Conservation (phyloP, 768 basidiomycete genomes). For the Zangia roseola region DNA sequence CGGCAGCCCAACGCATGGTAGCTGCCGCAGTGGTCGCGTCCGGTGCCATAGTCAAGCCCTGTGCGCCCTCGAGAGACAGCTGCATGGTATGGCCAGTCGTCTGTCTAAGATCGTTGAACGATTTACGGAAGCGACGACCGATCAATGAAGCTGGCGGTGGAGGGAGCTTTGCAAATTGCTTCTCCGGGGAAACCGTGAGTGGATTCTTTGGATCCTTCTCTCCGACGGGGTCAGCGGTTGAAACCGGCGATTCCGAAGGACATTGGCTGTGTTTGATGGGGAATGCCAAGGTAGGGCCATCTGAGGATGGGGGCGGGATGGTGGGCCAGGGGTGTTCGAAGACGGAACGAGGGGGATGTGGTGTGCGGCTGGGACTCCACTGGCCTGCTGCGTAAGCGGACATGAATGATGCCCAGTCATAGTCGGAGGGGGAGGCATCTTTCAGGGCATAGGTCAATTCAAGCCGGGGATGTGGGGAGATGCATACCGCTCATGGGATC, state of each 20-base stretch:
- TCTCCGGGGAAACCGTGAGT: slow-evolving; percentile 26
- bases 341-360: slow-evolving; percentile 49
- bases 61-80: slow-evolving; percentile 29
- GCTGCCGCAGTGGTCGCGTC: slow-evolving; percentile 72
- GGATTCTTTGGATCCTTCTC: slow-evolving; percentile 20
- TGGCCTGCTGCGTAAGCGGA: slow-evolving; percentile 71
- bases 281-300: slow-evolving; percentile 2
- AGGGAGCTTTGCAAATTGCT: slow-evolving; percentile 25
- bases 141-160: slow-evolving; percentile 26
- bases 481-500: slow-evolving; percentile 25
- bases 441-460: slow-evolving; percentile 16
- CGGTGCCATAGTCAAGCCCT: slow-evolving; percentile 35
- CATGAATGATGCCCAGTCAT: slow-evolving; percentile 77
- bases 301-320: slow-evolving; percentile 9
- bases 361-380: slow-evolving; percentile 77
- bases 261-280: slow-evolving; percentile 10
- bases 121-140: slow-evolving; percentile 45
- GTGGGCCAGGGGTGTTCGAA: slow-evolving; percentile 21
- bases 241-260: slow-evolving; percentile 10
- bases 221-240: slow-evolving; percentile 9
- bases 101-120: slow-evolving; percentile 44
- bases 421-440: slow-evolving; percentile 24
- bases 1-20: slow-evolving; percentile 83
- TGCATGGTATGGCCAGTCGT: slow-evolving; percentile 25
- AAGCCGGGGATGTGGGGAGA: not conserved